Conservation (phyloP, 1,284 basidiomycete genomes). For the Austroboletus novae-zelandiae region DNA sequence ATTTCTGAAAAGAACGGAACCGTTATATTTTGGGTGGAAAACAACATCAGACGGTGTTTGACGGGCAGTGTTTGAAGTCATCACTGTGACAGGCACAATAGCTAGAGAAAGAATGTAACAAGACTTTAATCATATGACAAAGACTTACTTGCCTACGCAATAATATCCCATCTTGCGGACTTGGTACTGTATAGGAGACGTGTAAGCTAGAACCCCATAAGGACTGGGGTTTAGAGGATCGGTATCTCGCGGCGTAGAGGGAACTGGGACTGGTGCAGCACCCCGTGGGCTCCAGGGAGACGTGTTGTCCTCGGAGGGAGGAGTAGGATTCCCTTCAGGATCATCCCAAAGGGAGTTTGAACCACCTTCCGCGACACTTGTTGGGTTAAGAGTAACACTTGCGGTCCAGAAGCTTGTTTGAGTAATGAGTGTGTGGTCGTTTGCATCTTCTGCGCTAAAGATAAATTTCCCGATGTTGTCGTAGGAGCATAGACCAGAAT, state of each 20-base stretch:
- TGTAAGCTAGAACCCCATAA: constrained; percentile 50
- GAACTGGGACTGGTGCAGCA: constrained; percentile 4
- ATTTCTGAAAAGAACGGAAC: constrained; percentile 85
- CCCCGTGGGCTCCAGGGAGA: constrained; percentile 45
- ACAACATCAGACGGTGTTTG: constrained; percentile 50
- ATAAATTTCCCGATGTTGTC: constrained; percentile 84
- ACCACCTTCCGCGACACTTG: constrained; percentile 10
- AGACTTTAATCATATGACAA: constrained; percentile 1
- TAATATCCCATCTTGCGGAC: constrained; percentile 94
- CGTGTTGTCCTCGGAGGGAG: constrained; percentile 44
- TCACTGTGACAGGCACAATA: constrained; percentile 79
- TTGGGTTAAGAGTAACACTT: constrained; percentile 52
- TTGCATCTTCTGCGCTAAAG: constrained; percentile 51
- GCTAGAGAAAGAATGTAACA: constrained; percentile 43
- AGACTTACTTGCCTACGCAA: constrained; percentile 74
- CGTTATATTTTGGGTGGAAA: constrained; percentile 80
- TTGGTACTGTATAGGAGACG: constrained; percentile 68
- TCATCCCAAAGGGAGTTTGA: constrained; percentile 52
- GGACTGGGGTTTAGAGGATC: constrained; percentile 45
- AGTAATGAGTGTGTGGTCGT: constrained; percentile 55
- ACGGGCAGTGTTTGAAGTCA: constrained; percentile 31
- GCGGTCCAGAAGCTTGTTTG: constrained; percentile 81
- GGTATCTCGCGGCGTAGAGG: constrained; percentile 25
- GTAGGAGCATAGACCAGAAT: constrained; percentile 65
- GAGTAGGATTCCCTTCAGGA: constrained; percentile 56